A percentile compares a stretch with the other conserved stretches of the same genome.
Evolutionary conservation across 2,329 filamentous ascomycete genomes (phyloP).

Genomic region (Bipolaris zeicola): DNA sequence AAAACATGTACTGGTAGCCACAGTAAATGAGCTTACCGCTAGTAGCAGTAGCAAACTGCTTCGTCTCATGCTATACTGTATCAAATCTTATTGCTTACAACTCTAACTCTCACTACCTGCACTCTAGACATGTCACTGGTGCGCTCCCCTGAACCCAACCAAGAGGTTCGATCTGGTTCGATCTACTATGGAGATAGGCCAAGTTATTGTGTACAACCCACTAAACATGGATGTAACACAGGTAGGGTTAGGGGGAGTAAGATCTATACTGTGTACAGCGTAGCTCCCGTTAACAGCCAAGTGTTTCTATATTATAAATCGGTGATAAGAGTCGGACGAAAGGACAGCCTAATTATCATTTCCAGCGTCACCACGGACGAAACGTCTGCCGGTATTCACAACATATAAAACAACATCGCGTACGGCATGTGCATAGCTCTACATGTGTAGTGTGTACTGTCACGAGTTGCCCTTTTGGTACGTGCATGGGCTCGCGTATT

Average conservation of each 20-base stretch:
- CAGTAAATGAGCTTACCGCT: too few relatives aligned
- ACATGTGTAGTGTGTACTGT: not conserved
- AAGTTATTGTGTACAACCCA: too few relatives aligned
- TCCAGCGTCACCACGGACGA: too few relatives aligned
- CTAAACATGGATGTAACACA: too few relatives aligned
- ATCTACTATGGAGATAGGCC: not conserved
- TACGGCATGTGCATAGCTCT: not conserved
- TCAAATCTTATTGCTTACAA: not conserved
- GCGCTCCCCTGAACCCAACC: not conserved
- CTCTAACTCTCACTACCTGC: conserved; percentile 1
- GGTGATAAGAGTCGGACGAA: too few relatives aligned
- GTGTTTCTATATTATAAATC: too few relatives aligned
- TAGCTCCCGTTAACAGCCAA: too few relatives aligned
- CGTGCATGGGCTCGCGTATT: not conserved
- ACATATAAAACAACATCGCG: not conserved
- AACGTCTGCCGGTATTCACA: too few relatives aligned
- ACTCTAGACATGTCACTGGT: not conserved
- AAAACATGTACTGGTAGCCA: too few relatives aligned
- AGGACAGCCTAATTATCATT: too few relatives aligned
- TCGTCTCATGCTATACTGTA: not conserved
- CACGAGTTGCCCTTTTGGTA: not conserved
- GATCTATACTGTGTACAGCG: too few relatives aligned
- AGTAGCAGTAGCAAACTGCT: not conserved
- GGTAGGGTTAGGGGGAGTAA: too few relatives aligned
- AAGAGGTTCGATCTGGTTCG: not conserved